These are phyloP conservation scores for Quercus variabilis DNA, from an alignment of 306 rosid genomes.

Conservation along the genomic window DNA sequence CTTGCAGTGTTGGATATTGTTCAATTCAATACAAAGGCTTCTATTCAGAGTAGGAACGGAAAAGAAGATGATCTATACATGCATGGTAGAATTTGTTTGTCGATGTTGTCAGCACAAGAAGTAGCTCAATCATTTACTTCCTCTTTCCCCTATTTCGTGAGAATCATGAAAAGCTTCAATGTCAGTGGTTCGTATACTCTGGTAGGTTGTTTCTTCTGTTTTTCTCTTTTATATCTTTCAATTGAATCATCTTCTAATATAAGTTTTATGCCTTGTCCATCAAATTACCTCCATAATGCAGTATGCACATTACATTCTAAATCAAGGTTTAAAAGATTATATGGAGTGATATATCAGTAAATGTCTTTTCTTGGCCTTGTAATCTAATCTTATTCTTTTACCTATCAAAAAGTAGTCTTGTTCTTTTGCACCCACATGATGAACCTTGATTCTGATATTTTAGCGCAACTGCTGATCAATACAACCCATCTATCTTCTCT, in stretches of 20 bases:
- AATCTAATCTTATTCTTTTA: neutral
- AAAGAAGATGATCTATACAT: slow-evolving; percentile 39
- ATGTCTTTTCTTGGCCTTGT: neutral
- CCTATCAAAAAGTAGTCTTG: neutral
- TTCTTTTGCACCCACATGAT: neutral
- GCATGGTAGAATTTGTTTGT: slow-evolving; percentile 42
- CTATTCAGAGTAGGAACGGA: slow-evolving; percentile 40
- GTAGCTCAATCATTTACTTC: slow-evolving; percentile 74
- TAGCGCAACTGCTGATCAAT: neutral
- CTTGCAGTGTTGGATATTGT: slow-evolving; percentile 36
- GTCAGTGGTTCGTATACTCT: slow-evolving; percentile 81
- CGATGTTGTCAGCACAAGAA: slow-evolving; percentile 49
- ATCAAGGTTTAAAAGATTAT: neutral
- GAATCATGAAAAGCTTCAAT: slow-evolving; percentile 91
- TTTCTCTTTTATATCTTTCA: slow-evolving; percentile 8
- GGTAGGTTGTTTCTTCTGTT: slow-evolving; percentile 54
- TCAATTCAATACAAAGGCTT: slow-evolving; percentile 39
- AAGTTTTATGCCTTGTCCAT: slow-evolving; percentile 2
- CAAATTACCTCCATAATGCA: neutral
- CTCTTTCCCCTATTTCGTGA: slow-evolving; percentile 66
- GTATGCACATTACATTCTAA: neutral
- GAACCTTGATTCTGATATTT: neutral
- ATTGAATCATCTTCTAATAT: slow-evolving; percentile 3
- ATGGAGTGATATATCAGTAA: neutral
- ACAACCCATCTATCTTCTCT: neutral